Conservation (phyloP, 2,329 filamentous ascomycete genomes). For the Colletotrichum sp. region DNA sequence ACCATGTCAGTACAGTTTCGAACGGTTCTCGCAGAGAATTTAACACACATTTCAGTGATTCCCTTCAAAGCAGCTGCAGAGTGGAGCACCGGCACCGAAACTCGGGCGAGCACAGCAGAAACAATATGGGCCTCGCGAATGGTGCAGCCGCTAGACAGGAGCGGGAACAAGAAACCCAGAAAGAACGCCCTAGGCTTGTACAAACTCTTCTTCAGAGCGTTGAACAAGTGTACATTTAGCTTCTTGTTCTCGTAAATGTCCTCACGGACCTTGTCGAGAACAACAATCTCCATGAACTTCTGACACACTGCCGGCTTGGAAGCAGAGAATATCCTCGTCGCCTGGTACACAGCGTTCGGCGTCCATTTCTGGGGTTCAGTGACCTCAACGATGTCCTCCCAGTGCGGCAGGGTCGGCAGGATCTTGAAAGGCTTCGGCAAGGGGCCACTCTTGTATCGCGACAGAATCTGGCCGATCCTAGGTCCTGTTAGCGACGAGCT, state of each 20-base stretch:
- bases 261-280: conserved; percentile 89
- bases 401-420: conserved; percentile 87
- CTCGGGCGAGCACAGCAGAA: conserved; percentile 80
- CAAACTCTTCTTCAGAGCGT: conserved; percentile 86
- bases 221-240: conserved; percentile 94
- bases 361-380: conserved; percentile 81
- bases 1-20: not conserved
- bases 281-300: conserved; percentile 83
- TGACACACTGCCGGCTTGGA: conserved; percentile 81
- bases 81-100: conserved; percentile 89
- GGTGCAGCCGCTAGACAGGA: conserved; percentile 86
- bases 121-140: conserved; percentile 92
- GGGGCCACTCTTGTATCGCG: conserved; percentile 94
- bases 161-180: conserved; percentile 84
- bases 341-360: conserved; percentile 81
- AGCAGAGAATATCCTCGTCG: conserved; percentile 91
- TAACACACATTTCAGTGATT: conserved; percentile 77
- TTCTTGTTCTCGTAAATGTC: conserved; percentile 95
- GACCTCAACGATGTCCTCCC: conserved; percentile 85
- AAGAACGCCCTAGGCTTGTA: conserved; percentile 98
- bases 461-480: conserved; percentile 85
- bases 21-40: too few relatives aligned
- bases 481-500: not conserved
- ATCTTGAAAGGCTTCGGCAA: conserved; percentile 98
- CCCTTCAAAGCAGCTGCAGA: conserved; percentile 91